phyloP scores from a whole-genome alignment of 1,139 yeast species.

The Kurtzmaniella quercitrusa region DNA sequence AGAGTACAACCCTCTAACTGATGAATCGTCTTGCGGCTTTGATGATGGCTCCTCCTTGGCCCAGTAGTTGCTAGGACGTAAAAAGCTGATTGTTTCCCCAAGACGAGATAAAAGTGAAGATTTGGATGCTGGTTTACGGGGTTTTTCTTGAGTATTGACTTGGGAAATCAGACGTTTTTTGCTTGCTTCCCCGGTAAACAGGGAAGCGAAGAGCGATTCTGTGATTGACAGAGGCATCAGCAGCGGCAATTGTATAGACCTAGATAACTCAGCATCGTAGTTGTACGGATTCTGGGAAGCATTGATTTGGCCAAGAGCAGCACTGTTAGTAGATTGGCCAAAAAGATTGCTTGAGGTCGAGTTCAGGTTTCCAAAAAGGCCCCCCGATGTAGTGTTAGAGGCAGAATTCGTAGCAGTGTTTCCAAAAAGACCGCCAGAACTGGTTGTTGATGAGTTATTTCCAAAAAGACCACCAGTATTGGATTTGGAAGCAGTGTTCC shows the following conservation, averaged over 20 bases:
- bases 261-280: conserved; percentile 6
- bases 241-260: not conserved
- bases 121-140: conserved; percentile 5
- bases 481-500: conserved; percentile 10
- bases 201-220: conserved; percentile 21
- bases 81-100: conserved; percentile 35
- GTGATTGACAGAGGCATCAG: conserved; percentile 40
- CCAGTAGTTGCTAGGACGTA: conserved; percentile 15
- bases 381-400: not conserved
- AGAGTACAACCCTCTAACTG: conserved; percentile 10
- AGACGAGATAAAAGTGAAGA: conserved; percentile 31
- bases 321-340: not conserved
- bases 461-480: conserved; percentile 8
- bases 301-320: not conserved
- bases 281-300: conserved; percentile 7
- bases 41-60: not conserved
- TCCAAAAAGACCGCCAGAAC: conserved; percentile 1
- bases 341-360: not conserved
- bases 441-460: not conserved
- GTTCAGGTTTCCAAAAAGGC: not conserved
- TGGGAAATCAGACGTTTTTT: conserved; percentile 18
- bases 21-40: not conserved
- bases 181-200: conserved; percentile 11
- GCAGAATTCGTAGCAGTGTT: not conserved
- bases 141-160: conserved; percentile 9